These are phyloP conservation scores for Colletotrichum zoysiae DNA, from an alignment of 2,329 filamentous ascomycete species.

Conservation along the genomic window DNA sequence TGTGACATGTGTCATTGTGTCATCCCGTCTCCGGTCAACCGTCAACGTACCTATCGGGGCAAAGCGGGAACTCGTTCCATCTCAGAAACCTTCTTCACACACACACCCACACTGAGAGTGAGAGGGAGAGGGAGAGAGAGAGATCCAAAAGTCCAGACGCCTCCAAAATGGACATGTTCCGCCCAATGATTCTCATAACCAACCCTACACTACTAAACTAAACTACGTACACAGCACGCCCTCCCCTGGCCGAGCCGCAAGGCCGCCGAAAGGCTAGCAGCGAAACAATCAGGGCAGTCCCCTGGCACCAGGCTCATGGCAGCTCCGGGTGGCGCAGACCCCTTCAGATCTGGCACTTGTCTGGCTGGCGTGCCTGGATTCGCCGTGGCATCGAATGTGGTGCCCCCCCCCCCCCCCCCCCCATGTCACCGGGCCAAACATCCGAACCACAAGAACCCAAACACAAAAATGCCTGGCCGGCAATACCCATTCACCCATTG, in stretches of 20 bases:
- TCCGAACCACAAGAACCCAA: conserved; percentile 28
- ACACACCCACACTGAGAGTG: not conserved
- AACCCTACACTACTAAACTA: not conserved
- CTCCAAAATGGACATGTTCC: not conserved
- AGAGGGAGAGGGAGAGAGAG: too few relatives aligned
- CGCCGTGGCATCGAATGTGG: not conserved
- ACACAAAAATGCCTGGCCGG: conserved; percentile 8
- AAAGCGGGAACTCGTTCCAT: not conserved
- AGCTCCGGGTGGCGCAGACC: conserved; percentile 28
- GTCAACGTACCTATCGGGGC: not conserved
- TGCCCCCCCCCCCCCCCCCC: conserved; percentile 4
- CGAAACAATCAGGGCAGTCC: conserved; percentile 26
- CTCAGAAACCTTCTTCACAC: not conserved
- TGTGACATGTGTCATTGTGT: conserved; percentile 10
- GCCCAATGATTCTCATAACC: conserved; percentile 16
- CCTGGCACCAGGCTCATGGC: conserved; percentile 7
- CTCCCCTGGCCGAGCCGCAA: conserved; percentile 31
- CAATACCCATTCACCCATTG: too few relatives aligned
- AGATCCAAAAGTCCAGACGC: not conserved
- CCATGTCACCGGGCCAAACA: conserved; percentile 34
- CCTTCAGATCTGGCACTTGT: conserved; percentile 29
- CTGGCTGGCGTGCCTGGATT: not conserved
- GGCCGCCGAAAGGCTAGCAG: conserved; percentile 3
- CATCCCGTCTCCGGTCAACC: not conserved
- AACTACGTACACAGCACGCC: not conserved